Percentiles rank a stretch among this genome's conserved stretches.
Evolutionary conservation across 1,139 yeast genomes (phyloP).

Genomic region (Arxiozyma bovina): DNA sequence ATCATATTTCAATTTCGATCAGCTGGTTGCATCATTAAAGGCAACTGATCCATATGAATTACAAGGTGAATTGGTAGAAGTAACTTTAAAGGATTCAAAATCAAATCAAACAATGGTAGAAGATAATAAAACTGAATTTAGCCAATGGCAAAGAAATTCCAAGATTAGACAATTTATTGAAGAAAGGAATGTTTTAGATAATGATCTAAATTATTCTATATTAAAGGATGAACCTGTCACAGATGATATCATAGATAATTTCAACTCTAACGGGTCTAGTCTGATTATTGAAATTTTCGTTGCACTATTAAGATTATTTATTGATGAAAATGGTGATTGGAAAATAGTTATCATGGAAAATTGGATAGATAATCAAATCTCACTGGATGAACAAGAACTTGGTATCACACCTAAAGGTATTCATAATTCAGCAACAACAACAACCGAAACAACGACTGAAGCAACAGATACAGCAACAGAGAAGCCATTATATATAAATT

Average conservation of each 20-base stretch:
- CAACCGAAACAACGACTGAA: too few species aligned
- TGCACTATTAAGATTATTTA: conserved; percentile 22
- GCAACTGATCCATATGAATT: conserved; percentile 24
- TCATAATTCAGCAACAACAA: conserved; percentile 7
- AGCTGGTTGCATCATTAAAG: conserved; percentile 24
- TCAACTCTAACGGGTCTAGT: conserved; percentile 20
- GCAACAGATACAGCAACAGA: too few species aligned
- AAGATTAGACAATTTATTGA: conserved; percentile 16
- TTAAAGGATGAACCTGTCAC: conserved; percentile 25
- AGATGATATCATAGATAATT: conserved; percentile 30
- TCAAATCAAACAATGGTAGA: conserved; percentile 21
- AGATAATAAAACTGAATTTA: conserved; percentile 22
- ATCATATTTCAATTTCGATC: conserved; percentile 25
- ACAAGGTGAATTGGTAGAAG: conserved; percentile 25
- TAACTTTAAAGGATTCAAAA: conserved; percentile 1
- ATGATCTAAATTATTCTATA: conserved; percentile 14
- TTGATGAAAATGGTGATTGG: conserved; percentile 32
- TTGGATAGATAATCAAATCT: conserved; percentile 11
- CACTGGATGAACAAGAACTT: neutral
- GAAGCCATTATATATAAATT: too few species aligned
- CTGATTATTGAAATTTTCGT: conserved; percentile 25
- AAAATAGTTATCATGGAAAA: conserved; percentile 30
- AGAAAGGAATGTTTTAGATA: conserved; percentile 6
- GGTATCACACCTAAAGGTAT: conserved; percentile 12
- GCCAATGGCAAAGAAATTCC: conserved; percentile 17